These are phyloP conservation scores for Agrocybe praecox DNA, from an alignment of 768 basidiomycete species.

Conservation along the genomic window DNA sequence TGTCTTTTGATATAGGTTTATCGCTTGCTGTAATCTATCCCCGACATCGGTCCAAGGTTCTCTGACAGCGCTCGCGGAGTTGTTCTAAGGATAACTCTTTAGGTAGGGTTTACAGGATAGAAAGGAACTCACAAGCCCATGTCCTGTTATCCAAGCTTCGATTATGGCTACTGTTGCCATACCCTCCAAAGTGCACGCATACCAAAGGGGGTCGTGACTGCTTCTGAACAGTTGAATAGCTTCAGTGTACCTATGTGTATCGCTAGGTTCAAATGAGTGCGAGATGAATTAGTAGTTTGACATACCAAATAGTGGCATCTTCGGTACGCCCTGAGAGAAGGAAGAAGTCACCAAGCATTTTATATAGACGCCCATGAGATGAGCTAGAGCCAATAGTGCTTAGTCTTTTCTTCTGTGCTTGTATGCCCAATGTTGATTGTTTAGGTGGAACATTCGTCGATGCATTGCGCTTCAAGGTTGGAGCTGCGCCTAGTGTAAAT, in stretches of 20 bases:
- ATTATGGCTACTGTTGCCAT: constrained; percentile 77
- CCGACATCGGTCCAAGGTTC: constrained; percentile 79
- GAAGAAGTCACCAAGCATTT: constrained; percentile 88
- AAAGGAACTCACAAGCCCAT: constrained; percentile 60
- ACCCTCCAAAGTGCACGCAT: constrained; percentile 87
- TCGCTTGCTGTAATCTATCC: constrained; percentile 74
- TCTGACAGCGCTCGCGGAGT: constrained; percentile 48
- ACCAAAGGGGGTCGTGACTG: constrained; percentile 83
- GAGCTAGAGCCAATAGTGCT: constrained; percentile 69
- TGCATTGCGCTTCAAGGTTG: constrained; percentile 51
- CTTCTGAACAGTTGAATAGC: constrained; percentile 76
- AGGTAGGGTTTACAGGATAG: neutral
- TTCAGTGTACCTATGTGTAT: constrained; percentile 83
- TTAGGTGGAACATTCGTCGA: constrained; percentile 52
- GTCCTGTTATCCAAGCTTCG: constrained; percentile 82
- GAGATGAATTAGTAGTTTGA: constrained; percentile 9
- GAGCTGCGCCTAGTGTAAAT: constrained; percentile 39
- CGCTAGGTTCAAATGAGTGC: constrained; percentile 15
- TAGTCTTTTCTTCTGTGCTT: constrained; percentile 60
- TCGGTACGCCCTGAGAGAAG: constrained; percentile 83
- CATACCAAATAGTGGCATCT: constrained; percentile 82
- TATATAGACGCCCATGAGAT: constrained; percentile 84
- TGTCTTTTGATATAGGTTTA: constrained; percentile 61
- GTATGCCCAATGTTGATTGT: constrained; percentile 50
- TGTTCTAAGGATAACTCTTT: constrained; percentile 44